Conservation (phyloP, 2,329 filamentous ascomycete genomes). For the Colletotrichum lentis region DNA sequence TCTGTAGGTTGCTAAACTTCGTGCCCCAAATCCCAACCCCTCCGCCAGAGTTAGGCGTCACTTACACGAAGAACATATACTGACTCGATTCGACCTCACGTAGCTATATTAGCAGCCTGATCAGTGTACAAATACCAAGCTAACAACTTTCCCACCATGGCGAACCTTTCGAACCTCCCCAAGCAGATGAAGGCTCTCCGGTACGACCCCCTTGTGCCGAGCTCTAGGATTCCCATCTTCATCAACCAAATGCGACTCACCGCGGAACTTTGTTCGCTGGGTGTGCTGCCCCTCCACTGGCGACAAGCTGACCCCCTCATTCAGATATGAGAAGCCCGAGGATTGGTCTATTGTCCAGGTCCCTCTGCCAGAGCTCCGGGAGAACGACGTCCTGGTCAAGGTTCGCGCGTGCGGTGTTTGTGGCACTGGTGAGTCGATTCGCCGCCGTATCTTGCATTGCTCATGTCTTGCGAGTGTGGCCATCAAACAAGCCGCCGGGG, state of each 20-base stretch:
- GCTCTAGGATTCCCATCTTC: background rate
- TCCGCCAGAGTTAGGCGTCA: background rate
- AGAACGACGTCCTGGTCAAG: constrained; percentile 70
- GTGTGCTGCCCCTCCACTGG: constrained; percentile 34
- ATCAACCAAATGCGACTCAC: background rate
- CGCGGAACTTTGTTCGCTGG: constrained; percentile 17
- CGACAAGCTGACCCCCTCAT: constrained; percentile 39
- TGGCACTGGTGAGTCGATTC: constrained; percentile 57
- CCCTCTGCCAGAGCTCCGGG: constrained; percentile 67
- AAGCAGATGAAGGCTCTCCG: constrained; percentile 69
- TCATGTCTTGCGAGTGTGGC: background rate
- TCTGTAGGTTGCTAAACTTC: background rate
- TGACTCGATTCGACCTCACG: background rate
- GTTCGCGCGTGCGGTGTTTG: constrained; percentile 74
- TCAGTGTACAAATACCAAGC: background rate
- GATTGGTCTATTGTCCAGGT: constrained; percentile 68
- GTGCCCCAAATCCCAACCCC: background rate
- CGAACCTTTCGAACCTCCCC: constrained; percentile 56
- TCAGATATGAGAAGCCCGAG: constrained; percentile 69
- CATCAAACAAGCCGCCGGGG: background rate
- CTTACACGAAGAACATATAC: background rate
- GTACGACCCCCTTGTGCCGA: constrained; percentile 49
- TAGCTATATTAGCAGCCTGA: constrained; percentile 3
- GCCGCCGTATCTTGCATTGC: background rate
- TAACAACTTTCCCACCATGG: constrained; percentile 44